A percentile compares a stretch with the other conserved stretches of the same genome.
Conservation (phyloP, 805 yeast species). For the Blastobotrys chiropterorum region DNA sequence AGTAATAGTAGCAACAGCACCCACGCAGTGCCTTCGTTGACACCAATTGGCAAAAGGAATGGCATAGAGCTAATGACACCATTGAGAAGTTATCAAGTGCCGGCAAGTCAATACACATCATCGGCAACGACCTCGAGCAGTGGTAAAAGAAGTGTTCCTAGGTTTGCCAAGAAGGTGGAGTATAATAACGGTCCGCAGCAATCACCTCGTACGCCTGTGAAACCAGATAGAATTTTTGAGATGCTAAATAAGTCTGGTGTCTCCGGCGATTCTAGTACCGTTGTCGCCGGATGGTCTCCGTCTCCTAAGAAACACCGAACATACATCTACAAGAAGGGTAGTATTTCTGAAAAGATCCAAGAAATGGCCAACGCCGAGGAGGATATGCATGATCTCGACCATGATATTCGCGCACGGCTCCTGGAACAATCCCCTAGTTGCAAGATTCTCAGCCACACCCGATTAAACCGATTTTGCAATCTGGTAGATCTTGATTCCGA, state of each 20-base stretch:
- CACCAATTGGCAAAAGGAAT: neutral
- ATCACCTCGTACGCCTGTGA: neutral
- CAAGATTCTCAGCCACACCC: neutral
- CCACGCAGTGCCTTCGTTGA: neutral
- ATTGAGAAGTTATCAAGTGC: neutral
- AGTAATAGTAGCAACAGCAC: too few relatives aligned
- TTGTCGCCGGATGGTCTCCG: slow-evolving; percentile 19
- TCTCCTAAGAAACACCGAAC: slow-evolving; percentile 13
- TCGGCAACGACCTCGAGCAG: too few relatives aligned
- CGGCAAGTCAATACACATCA: neutral
- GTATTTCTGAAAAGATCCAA: slow-evolving; percentile 13
- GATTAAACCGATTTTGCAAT: neutral
- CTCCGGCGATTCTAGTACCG: neutral
- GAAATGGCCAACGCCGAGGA: slow-evolving; percentile 8
- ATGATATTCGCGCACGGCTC: neutral
- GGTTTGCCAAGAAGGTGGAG: too few relatives aligned
- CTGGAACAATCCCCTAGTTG: neutral
- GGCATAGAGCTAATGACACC: neutral
- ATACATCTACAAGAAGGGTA: slow-evolving; percentile 3
- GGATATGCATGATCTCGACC: neutral
- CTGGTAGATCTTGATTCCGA: neutral
- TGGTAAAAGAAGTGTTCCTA: neutral
- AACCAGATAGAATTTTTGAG: neutral
- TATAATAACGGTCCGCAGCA: neutral
- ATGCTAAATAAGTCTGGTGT: neutral